Base-by-base conservation (phyloP, 805 yeast species). In the Schwanniomyces sp. region DNA sequence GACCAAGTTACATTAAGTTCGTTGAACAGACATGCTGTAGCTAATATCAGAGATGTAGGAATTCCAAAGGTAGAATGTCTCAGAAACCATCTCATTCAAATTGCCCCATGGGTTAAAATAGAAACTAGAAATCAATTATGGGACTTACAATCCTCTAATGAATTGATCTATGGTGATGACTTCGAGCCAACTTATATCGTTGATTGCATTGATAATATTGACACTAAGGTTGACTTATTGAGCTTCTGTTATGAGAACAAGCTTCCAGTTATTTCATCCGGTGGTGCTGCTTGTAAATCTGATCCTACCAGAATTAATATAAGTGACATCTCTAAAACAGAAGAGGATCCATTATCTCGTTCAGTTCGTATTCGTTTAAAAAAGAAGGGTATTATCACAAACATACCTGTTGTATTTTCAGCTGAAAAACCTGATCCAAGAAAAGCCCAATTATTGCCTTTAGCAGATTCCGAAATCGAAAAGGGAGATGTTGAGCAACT, bases 281-380 rank as follows among this genome's bases (percentile, higher is more conserved):
- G 95, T 83, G 99, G 99, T 25, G 98, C 99, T 0, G 96, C 97
- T 4, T 86, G 96, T 56, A 94, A 94, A 65, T 86, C 96, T 44
- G 99, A 94, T 63, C 95, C 98, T 10, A 86, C 97, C 2, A 76
- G 98, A 59, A 81, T 94, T 48, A 88, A 90, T 62, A 78, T 94
- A 37, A 91, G 91, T 29, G 99, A 94, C 67, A 82, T 94, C 45
- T 84, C 95, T 29, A 81, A 80, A 44, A 88, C 99, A 0, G 92
- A 88, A 59, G 99, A 94, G 66, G 99, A 94, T 66, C 94, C 97
- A 6, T 74, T 94, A 49, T 88, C 97, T 11, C 80, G 96, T 52
- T 73, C 92, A 0, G 96, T 91, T 5, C 80, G 99, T 62, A 79
- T 96, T 57, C 80, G 91, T 58, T 76, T 94, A 56, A 86, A 90